Base-by-base conservation (phyloP, 139 green algal species). In the Tetradesmus obliquus region DNA sequence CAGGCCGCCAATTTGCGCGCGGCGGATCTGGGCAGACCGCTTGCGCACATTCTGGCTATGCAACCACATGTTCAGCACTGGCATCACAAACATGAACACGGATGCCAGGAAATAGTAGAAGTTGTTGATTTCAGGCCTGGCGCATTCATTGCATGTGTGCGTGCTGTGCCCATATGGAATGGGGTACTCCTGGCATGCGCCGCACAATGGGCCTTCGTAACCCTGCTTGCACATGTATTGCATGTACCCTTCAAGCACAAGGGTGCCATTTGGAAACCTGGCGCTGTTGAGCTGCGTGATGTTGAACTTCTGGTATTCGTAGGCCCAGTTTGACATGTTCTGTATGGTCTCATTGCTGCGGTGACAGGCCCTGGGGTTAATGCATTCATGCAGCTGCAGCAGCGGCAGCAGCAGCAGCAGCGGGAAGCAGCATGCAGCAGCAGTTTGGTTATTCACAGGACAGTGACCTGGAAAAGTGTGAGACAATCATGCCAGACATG, bases 151-250 rank as follows among this genome's bases (percentile, higher is more conserved):
- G 24, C 88, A 91, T 1, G 15, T 22, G 13, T 91, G 88, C 5
- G n/a, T 10, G 57, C 79, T 84, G 88, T 86, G 88, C 58, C 88
- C 88, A 19, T 87, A 81, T 1, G 2, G 66, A 7, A 13, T 5
- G 5, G 66, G 66, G 19, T 45, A 12, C 17, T 74, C 79, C 19
- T 22, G 4, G 55, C 88, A 91, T 5, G 58, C 79, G 57, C 88
- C 88, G 72, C 88, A 91, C 15, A 91, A 22, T 13, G 79, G 58
- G 20, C 88, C 88, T 8, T 57, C 32, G 2, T 90, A 84, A 1
- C 86, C 86, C 6, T 54, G 15, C 13, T 3, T 24, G 71, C 86
- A 90, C 86, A 90, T 90, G 24, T n/a, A 24, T 0, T 84, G 32
- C 69, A 84, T 20, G 71, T 90, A 90, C 2, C 9, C 24, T 0